Evolutionary conservation across 768 basidiomycete genomes (phyloP).

Genomic region (Hygrocybe punicea): DNA sequence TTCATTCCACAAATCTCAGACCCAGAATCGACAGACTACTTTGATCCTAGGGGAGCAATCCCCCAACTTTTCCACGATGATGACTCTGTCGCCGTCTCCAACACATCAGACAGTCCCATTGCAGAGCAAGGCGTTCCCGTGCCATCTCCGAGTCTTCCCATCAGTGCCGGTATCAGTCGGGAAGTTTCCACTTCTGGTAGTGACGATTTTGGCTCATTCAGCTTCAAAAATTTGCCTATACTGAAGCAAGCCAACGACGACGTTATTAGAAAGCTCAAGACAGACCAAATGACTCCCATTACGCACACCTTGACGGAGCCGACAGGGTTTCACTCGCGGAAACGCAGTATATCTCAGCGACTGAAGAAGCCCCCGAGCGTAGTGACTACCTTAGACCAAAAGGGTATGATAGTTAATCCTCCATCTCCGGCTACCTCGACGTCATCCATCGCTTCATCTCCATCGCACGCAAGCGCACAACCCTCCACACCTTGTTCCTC

Average conservation of each 20-base stretch:
- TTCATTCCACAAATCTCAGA: slow-evolving; percentile 95
- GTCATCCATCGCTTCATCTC: slow-evolving; percentile 86
- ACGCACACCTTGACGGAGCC: slow-evolving; percentile 71
- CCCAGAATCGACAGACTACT: slow-evolving; percentile 99
- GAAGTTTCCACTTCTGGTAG: slow-evolving; percentile 52
- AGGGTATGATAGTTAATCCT: slow-evolving; percentile 64
- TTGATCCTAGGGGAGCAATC: slow-evolving; percentile 92
- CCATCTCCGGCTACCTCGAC: slow-evolving; percentile 91
- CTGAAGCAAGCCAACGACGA: slow-evolving; percentile 99
- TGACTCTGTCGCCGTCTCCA: slow-evolving; percentile 58
- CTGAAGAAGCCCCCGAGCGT: slow-evolving; percentile 80
- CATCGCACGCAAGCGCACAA: slow-evolving; percentile 69
- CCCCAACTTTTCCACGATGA: slow-evolving; percentile 91
- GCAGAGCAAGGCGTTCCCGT: slow-evolving; percentile 34
- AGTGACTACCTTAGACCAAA: slow-evolving; percentile 65
- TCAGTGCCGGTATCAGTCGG: slow-evolving; percentile 39
- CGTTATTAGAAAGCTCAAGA: slow-evolving; percentile 91
- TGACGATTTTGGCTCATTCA: slow-evolving; percentile 97
- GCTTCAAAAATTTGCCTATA: slow-evolving; percentile 94
- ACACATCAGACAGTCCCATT: slow-evolving; percentile 47
- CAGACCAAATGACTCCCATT: slow-evolving; percentile 81
- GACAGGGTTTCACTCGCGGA: slow-evolving; percentile 53
- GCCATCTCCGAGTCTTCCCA: slow-evolving; percentile 46
- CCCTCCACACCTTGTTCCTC: slow-evolving; percentile 69
- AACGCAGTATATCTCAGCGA: slow-evolving; percentile 77